These are phyloP conservation scores for Durotheca rogersii DNA, from an alignment of 495 filamentous ascomycete species.

Conservation along the genomic window DNA sequence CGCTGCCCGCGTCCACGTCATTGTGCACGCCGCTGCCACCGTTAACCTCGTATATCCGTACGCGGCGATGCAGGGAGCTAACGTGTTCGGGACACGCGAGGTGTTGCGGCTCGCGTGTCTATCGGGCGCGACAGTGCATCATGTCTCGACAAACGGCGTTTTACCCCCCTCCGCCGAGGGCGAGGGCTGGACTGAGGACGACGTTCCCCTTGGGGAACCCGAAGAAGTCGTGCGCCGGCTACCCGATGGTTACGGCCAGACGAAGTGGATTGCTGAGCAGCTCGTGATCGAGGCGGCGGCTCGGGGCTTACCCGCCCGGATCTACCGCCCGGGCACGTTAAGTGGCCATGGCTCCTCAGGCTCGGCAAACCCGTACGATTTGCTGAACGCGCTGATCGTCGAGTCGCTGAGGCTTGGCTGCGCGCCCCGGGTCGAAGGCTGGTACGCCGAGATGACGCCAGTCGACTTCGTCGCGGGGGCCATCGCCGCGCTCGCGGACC, in stretches of 20 bases:
- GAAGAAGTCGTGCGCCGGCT: no score
- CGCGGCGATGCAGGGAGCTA: constrained; percentile 58
- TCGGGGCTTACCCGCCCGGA: constrained; percentile 60
- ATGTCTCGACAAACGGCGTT: constrained; percentile 69
- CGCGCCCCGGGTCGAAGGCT: constrained; percentile 62
- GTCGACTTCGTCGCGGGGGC: constrained; percentile 68
- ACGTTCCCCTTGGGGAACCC: no score
- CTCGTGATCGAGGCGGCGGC: constrained; percentile 62
- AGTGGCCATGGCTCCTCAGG: constrained; percentile 64
- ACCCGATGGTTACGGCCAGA: constrained; percentile 63
- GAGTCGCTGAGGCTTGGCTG: constrained; percentile 65
- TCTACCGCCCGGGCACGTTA: constrained; percentile 64
- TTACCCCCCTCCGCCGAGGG: constrained; percentile 58
- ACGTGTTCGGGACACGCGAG: constrained; percentile 62
- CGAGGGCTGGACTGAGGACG: constrained; percentile 60
- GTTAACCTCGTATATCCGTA: constrained; percentile 71
- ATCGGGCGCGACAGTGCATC: constrained; percentile 64
- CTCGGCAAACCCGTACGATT: constrained; percentile 67
- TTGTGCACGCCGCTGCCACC: constrained; percentile 64
- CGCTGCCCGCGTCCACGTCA: constrained; percentile 58
- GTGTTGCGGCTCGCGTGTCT: constrained; percentile 62
- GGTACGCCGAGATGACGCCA: constrained; percentile 72
- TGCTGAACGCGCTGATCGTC: constrained; percentile 64
- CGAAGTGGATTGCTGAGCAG: constrained; percentile 69
- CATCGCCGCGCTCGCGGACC: constrained; percentile 59